phyloP scores from a whole-genome alignment of 306 rosid genomes.

The Dryas drummondii region DNA sequence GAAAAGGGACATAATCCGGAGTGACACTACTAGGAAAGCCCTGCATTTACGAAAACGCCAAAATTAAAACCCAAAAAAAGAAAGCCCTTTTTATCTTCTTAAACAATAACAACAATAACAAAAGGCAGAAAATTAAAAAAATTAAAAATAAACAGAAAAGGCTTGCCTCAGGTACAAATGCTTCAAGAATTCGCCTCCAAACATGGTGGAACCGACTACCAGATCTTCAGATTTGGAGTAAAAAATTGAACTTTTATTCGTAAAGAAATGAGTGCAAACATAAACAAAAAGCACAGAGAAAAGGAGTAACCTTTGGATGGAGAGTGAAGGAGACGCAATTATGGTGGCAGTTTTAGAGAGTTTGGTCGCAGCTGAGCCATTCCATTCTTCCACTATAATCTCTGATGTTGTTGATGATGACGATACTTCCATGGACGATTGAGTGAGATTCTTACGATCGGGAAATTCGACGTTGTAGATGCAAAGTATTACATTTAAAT shows the following conservation, averaged over 20 bases:
- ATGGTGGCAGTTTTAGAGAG: constrained; percentile 85
- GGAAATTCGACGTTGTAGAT: background rate
- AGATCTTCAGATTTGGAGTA: constrained; percentile 42
- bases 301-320: constrained; percentile 50
- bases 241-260: background rate
- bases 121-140: background rate
- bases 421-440: constrained; percentile 42
- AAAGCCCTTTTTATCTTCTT: background rate
- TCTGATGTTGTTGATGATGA: constrained; percentile 21
- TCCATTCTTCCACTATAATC: constrained; percentile 76
- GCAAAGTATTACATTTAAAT: background rate
- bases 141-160: constrained; percentile 7
- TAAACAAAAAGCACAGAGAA: background rate
- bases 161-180: constrained; percentile 94
- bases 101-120: background rate
- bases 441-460: background rate
- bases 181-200: constrained; percentile 75
- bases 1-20: constrained; percentile 89
- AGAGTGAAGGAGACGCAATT: constrained; percentile 56
- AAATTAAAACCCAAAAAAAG: background rate
- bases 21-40: constrained; percentile 96
- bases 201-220: constrained; percentile 62
- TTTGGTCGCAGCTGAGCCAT: constrained; percentile 70
- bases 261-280: background rate
- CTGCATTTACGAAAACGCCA: constrained; percentile 37